Evolutionary conservation across 192 early-diverging fungal species (phyloP), one percentile per base, ranked within the genome.

Genomic region (Lunasporangiospora selenospora): DNA sequence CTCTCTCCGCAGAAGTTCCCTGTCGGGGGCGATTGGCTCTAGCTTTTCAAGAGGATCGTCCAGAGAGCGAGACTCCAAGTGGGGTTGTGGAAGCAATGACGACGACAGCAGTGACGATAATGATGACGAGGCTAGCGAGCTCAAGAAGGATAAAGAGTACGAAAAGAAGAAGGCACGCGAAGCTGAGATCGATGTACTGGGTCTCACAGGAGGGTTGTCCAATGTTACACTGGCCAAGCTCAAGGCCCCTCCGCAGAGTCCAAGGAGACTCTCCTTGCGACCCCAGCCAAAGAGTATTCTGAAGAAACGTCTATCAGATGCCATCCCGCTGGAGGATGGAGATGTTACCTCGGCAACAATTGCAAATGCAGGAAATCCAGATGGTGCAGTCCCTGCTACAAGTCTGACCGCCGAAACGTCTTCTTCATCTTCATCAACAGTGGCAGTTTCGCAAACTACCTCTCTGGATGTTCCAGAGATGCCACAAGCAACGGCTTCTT

Each of bases 1-100:
- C 6, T 63, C 69, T 3, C 27, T 62, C 11, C 60, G 58, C 40
- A 59, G 59, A 27, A 34, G 53, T 45, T 58, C 69, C 15, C 18
- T 53, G 64, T 32, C 44, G 13, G 52, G 52, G 15, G 52, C 34
- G 13, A 43, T 23, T 16, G 43, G 27, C 9, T 44, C 33, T 18
- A 16, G n/a, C n/a, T n/a, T n/a, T n/a, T n/a, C n/a, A n/a, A n/a
- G n/a, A n/a, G n/a, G n/a, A n/a, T n/a, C n/a, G n/a, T n/a, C n/a
- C n/a, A n/a, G n/a, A n/a, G n/a, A n/a, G n/a, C n/a, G n/a, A n/a
- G n/a, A n/a, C n/a, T n/a, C n/a, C n/a, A 32, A 48, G 27, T 6
- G 13, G 33, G 10, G 9, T 13, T 16, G 9, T 16, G 15, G 16
- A 21, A 53, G 33, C 2, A 18, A 27, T 6, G 12, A 38, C 12